Percentiles rank a stretch among this genome's conserved stretches.
phyloP scores from a whole-genome alignment of 108 stramenopile genomes.

The Cyclotella cryptica region DNA sequence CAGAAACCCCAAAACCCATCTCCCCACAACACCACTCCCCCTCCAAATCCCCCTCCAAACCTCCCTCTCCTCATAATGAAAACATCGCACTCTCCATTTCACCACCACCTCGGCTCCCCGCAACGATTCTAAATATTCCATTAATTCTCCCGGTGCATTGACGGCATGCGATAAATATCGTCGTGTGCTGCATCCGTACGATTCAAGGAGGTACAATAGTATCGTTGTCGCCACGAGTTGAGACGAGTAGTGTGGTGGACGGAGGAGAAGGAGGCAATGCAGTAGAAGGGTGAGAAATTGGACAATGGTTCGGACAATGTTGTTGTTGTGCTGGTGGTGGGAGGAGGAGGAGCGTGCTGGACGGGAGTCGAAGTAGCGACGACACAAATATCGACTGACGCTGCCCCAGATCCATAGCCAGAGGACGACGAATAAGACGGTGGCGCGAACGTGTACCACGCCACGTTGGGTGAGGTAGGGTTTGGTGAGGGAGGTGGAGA shows the following conservation, averaged over 20 bases:
- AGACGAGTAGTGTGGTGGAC: constrained; percentile 46
- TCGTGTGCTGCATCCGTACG: constrained; percentile 78
- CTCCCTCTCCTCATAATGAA: constrained; percentile 79
- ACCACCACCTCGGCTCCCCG: constrained; percentile 62
- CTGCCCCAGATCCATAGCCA: constrained; percentile 57
- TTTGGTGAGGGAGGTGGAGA: constrained; percentile 45
- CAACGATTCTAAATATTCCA: constrained; percentile 68
- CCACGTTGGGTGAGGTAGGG: constrained; percentile 50
- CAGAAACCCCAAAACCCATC: constrained; percentile 5
- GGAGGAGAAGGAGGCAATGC: constrained; percentile 48
- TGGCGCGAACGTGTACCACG: constrained; percentile 49
- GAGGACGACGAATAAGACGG: constrained; percentile 34
- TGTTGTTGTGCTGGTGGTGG: too few species aligned
- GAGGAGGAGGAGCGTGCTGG: too few species aligned
- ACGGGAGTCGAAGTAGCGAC: constrained; percentile 38
- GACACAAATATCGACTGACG: constrained; percentile 27
- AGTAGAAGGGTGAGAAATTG: constrained; percentile 40
- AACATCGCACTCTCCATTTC: constrained; percentile 82
- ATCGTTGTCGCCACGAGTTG: constrained; percentile 47
- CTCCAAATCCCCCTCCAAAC: constrained; percentile 36
- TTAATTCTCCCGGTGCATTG: constrained; percentile 65
- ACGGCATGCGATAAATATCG: constrained; percentile 74
- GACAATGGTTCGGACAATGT: constrained; percentile 25
- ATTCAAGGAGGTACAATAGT: constrained; percentile 74
- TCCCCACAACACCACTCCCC: constrained; percentile 30